Base-by-base conservation (phyloP, 23 red algal genomes). In the Gracilaria vermiculophylla region DNA sequence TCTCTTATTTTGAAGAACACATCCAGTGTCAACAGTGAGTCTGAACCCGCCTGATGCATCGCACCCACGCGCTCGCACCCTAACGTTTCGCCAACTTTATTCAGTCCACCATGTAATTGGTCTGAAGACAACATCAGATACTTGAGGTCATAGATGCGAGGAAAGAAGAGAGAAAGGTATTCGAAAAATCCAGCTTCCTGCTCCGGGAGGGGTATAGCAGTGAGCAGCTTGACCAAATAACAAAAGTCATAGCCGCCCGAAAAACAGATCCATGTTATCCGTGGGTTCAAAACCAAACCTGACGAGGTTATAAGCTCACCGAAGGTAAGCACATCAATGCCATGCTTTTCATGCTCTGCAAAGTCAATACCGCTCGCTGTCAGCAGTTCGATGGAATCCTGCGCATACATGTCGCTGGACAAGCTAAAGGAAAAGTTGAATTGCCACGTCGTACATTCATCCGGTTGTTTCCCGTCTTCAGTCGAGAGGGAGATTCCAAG, bases 391-490 rank as follows among this genome's bases (percentile, higher is more conserved):
- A 98, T 94, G 28, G 92, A 92, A 13, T 94, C 92, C 33, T 95
- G 87, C 6, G 96, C 96, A 51, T 92, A 98, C 64, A 95, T 95
- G 43, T 98, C 96, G 53, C 45, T 47, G 23, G 54, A 80, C 47
- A 95, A 50, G 31, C 57, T 82, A 62, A 98, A 98, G 8, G 66
- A 55, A 54, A 98, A 98, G 56, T 98, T 98, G 77, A 98, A 98
- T 88, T 98, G 96, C 96, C 96, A 98, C 6, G 79, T 85, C 16
- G 80, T 77, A 42, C 86, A 78, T 34, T 92, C 88, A 55, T 83
- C 83, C 4, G 92, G 90, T 69, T 90, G 70, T 15, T 87, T 84
- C 31, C 96, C 96, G 28, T 92, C 80, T 53, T 61, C 81, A 13
- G 91, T 91, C 23, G 92, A 74, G 47, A 95, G 57, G 20, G 87